phyloP scores from a whole-genome alignment of 208 protist species.

The Trypanosoma caninum region DNA sequence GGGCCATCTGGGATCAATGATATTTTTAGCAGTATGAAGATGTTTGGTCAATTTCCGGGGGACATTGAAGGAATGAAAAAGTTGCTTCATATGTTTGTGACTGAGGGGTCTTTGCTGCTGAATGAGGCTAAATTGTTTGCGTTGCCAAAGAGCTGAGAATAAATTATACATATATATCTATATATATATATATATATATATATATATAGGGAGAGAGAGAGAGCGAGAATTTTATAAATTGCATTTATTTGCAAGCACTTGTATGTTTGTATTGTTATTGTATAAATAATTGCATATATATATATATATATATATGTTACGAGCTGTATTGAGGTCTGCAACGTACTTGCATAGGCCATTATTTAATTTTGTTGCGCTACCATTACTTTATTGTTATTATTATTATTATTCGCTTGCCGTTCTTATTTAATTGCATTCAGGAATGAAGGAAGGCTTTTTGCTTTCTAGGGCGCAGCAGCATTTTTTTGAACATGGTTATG shows the following conservation, averaged over 20 bases:
- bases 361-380: no score
- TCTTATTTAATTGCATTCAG: no score
- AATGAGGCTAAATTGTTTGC: slow-evolving; percentile 66
- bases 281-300: no score
- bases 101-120: slow-evolving; percentile 37
- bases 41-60: slow-evolving; percentile 65
- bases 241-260: slow-evolving; percentile 12
- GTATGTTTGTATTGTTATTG: slow-evolving; percentile 18
- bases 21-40: slow-evolving; percentile 84
- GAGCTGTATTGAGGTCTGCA: no score
- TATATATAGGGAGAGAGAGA: background rate
- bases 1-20: slow-evolving; percentile 51
- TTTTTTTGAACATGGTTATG: slow-evolving; percentile 78
- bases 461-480: slow-evolving; percentile 59
- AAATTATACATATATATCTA: background rate
- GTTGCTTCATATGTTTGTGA: slow-evolving; percentile 66
- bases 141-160: slow-evolving; percentile 21
- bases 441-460: slow-evolving; percentile 20
- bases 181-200: slow-evolving; percentile 3
- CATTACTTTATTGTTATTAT: background rate
- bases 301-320: no score
- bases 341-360: no score
- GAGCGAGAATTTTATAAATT: background rate
- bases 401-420: background rate
- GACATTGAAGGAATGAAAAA: slow-evolving; percentile 51